Evolutionary conservation across 495 filamentous ascomycete species (phyloP), one percentile per base, ranked within the genome.

Genomic region (Patellaria atrata): DNA sequence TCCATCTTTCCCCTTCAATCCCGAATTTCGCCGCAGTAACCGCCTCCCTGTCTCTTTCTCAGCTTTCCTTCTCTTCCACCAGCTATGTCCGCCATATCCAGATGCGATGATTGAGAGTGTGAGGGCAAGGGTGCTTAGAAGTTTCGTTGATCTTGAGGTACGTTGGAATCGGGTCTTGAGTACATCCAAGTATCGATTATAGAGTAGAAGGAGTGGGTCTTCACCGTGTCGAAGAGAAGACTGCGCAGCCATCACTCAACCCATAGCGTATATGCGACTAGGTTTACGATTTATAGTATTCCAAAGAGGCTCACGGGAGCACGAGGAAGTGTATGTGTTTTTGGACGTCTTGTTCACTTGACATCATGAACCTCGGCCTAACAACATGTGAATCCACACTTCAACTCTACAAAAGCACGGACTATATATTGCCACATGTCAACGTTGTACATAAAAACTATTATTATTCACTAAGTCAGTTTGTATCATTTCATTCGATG

Each of bases 201-300:
- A 67, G 21, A 91, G 66, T 3, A 63, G 61, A 9, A 73, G 60
- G 51, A 91, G 63, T 38, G 79, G 73, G 55, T 85, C 78, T 50
- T 76, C 65, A 43, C 68, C 64, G 40, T 63, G 63, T 33, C 75
- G 77, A 35, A 94, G 68, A 6, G 81, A 91, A 19, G 85, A 93
- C 60, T 91, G 85, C 43, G 67, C 73, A 33, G 85, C 82, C 85
- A 94, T 94, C n/a, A n/a, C n/a, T 45, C n/a, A n/a, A n/a, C n/a
- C n/a, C n/a, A n/a, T n/a, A n/a, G n/a, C n/a, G n/a, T n/a, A n/a
- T n/a, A n/a, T n/a, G n/a, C n/a, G n/a, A n/a, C n/a, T n/a, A n/a
- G n/a, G n/a, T n/a, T n/a, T n/a, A n/a, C n/a, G n/a, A n/a, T n/a
- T n/a, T n/a, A n/a, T n/a, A n/a, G n/a, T n/a, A n/a, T n/a, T n/a